These are phyloP conservation scores for Penicillium egyptiacum DNA, from an alignment of 495 filamentous ascomycete species.

Conservation along the genomic window DNA sequence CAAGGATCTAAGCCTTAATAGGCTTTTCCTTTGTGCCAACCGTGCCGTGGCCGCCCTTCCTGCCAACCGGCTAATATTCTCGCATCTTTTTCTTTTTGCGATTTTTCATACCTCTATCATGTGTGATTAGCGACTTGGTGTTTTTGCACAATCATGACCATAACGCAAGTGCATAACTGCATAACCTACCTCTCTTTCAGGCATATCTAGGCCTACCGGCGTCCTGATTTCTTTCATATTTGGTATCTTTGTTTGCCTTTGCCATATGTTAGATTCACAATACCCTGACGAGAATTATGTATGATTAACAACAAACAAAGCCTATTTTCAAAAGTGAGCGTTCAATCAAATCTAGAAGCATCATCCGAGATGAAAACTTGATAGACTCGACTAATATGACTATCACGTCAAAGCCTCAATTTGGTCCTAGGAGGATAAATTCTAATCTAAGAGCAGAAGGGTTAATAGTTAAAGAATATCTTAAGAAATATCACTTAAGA, in stretches of 20 bases:
- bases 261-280: constrained; percentile 2
- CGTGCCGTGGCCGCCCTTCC: background rate
- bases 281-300: constrained; percentile 1
- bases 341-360: too few species aligned
- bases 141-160: background rate
- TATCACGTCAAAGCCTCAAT: too few species aligned
- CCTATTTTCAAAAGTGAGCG: too few species aligned
- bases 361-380: too few species aligned
- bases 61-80: background rate
- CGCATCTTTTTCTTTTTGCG: background rate
- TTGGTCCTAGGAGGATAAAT: too few species aligned
- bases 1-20: constrained; percentile 1
- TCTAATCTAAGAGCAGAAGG: too few species aligned
- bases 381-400: too few species aligned
- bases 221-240: background rate
- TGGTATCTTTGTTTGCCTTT: background rate
- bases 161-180: background rate
- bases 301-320: background rate
- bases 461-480: too few species aligned
- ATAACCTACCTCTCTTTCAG: background rate
- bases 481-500: too few species aligned
- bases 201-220: background rate
- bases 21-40: background rate
- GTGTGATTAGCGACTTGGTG: background rate
- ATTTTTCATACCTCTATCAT: background rate